These are phyloP conservation scores for Eucalyptus albens DNA, from an alignment of 345 rosid genomes.

Conservation along the genomic window DNA sequence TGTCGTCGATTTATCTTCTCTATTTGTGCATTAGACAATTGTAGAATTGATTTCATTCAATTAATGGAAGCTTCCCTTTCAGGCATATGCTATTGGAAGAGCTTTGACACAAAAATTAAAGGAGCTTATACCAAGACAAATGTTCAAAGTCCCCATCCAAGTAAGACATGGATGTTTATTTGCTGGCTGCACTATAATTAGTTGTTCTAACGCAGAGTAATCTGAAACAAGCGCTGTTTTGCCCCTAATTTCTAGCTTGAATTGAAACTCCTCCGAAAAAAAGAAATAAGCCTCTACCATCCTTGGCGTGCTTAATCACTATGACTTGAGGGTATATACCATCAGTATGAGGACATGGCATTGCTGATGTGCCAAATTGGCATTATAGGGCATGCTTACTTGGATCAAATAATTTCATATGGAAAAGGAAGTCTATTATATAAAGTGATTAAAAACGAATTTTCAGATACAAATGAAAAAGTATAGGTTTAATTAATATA, in stretches of 20 bases:
- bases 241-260: not conserved
- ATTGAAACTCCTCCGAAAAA: not conserved
- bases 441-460: not conserved
- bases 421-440: not conserved
- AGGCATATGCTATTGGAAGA: slow-evolving; percentile 94
- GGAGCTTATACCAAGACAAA: slow-evolving; percentile 97
- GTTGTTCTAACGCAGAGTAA: not conserved
- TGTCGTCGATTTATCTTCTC: not conserved
- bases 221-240: not conserved
- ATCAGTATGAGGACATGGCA: not conserved
- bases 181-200: not conserved
- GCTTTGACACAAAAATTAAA: slow-evolving; percentile 92
- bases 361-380: not conserved
- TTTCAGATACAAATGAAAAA: not conserved
- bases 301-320: not conserved
- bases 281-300: not conserved
- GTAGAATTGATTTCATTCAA: not conserved
- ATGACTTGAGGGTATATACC: not conserved
- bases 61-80: slow-evolving; percentile 5
- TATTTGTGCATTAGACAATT: not conserved
- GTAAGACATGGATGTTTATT: slow-evolving; percentile 18
- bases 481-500: not conserved
- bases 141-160: slow-evolving; percentile 98
- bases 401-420: not conserved
- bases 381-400: not conserved